These are phyloP conservation scores for Phytophthora uliginosa DNA, from an alignment of 352 stramenopile species.

Conservation along the genomic window DNA sequence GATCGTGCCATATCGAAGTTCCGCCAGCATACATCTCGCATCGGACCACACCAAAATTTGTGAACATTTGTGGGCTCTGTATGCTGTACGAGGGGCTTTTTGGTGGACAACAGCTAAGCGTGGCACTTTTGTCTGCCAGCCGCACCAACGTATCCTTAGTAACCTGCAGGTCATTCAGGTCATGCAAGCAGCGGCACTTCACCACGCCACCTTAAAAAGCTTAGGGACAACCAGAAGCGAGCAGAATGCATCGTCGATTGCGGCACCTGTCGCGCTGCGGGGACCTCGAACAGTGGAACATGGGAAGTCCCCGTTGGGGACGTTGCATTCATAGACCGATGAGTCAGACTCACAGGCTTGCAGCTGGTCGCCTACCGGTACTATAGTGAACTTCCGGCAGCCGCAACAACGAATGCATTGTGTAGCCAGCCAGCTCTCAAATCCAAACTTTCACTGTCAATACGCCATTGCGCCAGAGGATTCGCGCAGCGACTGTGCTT, in stretches of 20 bases:
- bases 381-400: not conserved
- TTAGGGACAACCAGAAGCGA: conserved; percentile 5
- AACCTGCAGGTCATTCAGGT: conserved; percentile 7
- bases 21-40: not conserved
- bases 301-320: not conserved
- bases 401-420: not conserved
- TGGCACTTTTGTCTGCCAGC: conserved; percentile 30
- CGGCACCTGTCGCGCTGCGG: not conserved
- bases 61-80: conserved; percentile 21
- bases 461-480: not conserved
- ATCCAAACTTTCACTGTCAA: not conserved
- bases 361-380: not conserved
- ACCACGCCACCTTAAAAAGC: conserved; percentile 4
- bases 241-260: conserved; percentile 30
- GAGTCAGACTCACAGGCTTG: conserved; percentile 19
- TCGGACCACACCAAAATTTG: conserved; percentile 9
- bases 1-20: conserved; percentile 20
- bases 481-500: not conserved
- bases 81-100: conserved; percentile 20
- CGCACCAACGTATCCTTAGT: conserved; percentile 37
- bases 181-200: not conserved
- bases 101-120: conserved; percentile 18
- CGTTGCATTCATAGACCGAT: not conserved
- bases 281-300: conserved; percentile 27
- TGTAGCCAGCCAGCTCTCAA: not conserved